A percentile compares a stretch with the other conserved stretches of the same genome.
Conservation (phyloP, 371 early-diverging fungal genomes). For the Rhizomucor pusillus region DNA sequence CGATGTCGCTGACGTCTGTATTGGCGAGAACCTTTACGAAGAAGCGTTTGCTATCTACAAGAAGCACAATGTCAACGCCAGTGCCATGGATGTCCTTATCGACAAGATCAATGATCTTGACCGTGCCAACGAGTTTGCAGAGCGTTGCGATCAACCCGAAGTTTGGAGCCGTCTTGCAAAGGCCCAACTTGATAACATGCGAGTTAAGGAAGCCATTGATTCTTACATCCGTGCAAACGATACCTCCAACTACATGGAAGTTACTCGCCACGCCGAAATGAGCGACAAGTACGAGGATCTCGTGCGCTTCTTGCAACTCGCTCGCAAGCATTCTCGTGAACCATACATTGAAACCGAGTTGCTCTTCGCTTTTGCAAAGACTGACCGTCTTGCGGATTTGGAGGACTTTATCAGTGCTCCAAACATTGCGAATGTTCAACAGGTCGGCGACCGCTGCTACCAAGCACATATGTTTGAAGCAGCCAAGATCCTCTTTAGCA, state of each 20-base stretch:
- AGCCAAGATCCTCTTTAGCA: constrained; percentile 91
- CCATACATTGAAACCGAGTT: constrained; percentile 92
- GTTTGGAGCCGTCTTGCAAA: constrained; percentile 95
- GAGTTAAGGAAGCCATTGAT: constrained; percentile 93
- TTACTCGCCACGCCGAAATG: constrained; percentile 75
- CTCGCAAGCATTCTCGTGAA: constrained; percentile 90
- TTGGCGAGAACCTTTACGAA: constrained; percentile 85
- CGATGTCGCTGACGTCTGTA: constrained; percentile 93
- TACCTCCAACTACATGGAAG: constrained; percentile 85
- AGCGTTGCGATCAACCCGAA: constrained; percentile 81
- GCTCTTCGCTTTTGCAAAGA: constrained; percentile 92
- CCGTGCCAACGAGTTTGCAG: constrained; percentile 95
- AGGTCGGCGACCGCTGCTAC: constrained; percentile 95
- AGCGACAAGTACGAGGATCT: constrained; percentile 91
- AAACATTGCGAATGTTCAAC: constrained; percentile 89
- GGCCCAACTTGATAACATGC: constrained; percentile 87
- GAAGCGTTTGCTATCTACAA: constrained; percentile 96
- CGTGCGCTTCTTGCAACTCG: constrained; percentile 90
- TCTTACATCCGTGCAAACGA: constrained; percentile 96
- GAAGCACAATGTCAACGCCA: constrained; percentile 86
- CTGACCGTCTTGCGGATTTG: constrained; percentile 85
- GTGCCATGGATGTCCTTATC: constrained; percentile 89
- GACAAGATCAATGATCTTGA: constrained; percentile 89
- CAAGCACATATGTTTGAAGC: constrained; percentile 88
- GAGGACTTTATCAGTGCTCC: constrained; percentile 91